Evolutionary conservation across 2,329 filamentous ascomycete species (phyloP).

Genomic region (Madurella mycetomatis): DNA sequence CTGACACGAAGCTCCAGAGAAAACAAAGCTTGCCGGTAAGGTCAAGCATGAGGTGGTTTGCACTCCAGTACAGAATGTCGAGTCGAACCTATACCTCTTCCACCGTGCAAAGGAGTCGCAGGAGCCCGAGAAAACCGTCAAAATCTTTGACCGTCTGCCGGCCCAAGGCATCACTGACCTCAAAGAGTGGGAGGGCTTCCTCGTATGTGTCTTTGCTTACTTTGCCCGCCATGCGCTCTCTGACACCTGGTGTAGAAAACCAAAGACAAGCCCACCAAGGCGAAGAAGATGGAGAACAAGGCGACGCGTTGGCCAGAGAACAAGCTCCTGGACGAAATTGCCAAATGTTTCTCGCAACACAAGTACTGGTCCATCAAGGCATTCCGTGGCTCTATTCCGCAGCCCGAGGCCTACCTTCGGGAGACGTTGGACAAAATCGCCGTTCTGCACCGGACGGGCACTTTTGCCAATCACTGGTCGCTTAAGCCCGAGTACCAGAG

Average conservation of each 20-base stretch:
- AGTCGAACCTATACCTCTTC: conserved; percentile 60
- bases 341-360: conserved; percentile 77
- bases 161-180: conserved; percentile 23
- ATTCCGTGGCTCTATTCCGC: conserved; percentile 69
- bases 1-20: conserved; percentile 49
- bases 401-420: conserved; percentile 91
- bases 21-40: conserved; percentile 69
- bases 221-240: not conserved
- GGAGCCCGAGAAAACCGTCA: conserved; percentile 54
- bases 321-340: conserved; percentile 81
- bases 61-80: conserved; percentile 66
- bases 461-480: conserved; percentile 82
- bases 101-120: conserved; percentile 56
- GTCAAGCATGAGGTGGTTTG: conserved; percentile 74
- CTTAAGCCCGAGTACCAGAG: conserved; percentile 62
- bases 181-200: conserved; percentile 48
- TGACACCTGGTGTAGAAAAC: conserved; percentile 45
- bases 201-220: conserved; percentile 43
- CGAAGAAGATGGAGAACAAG: conserved; percentile 71
- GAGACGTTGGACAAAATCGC: conserved; percentile 80
- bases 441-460: conserved; percentile 73
- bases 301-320: conserved; percentile 84
- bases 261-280: conserved; percentile 45
- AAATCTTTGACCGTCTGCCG: conserved; percentile 38
- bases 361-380: conserved; percentile 93